Evolutionary conservation across 306 rosid species (phyloP).

Genomic region (Erythrophleum fordii): DNA sequence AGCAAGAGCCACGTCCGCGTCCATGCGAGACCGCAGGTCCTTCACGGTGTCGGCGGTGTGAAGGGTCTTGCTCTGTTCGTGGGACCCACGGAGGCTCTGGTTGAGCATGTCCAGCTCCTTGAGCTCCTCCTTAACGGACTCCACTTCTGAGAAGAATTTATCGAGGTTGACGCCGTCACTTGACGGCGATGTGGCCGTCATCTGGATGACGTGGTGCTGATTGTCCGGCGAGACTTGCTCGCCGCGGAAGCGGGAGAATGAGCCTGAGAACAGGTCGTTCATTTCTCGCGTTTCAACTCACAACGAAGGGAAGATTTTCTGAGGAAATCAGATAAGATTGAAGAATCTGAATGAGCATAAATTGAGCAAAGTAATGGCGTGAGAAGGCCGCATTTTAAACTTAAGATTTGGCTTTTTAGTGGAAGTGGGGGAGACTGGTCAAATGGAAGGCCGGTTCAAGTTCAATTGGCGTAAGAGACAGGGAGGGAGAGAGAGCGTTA

Average conservation of each 20-base stretch:
- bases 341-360: background rate
- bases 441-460: background rate
- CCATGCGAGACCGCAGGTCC: constrained; percentile 88
- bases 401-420: background rate
- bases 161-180: constrained; percentile 52
- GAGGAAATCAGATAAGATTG: background rate
- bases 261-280: constrained; percentile 75
- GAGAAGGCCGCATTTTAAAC: background rate
- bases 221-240: constrained; percentile 48
- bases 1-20: constrained; percentile 69
- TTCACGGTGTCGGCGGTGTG: constrained; percentile 75
- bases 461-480: background rate
- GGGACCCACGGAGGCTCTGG: constrained; percentile 52
- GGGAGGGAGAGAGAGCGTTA: background rate
- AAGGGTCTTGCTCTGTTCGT: constrained; percentile 72
- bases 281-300: constrained; percentile 27
- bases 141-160: constrained; percentile 75
- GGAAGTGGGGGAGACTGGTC: background rate
- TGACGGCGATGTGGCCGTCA: constrained; percentile 38
- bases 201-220: constrained; percentile 60
- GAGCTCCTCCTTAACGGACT: constrained; percentile 73
- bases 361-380: background rate
- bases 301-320: background rate
- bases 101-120: constrained; percentile 69
- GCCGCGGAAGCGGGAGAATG: constrained; percentile 55